A percentile compares a stretch with the other conserved stretches of the same genome.
Evolutionary conservation across 306 rosid genomes (phyloP).

Genomic region (Castanea sativa): DNA sequence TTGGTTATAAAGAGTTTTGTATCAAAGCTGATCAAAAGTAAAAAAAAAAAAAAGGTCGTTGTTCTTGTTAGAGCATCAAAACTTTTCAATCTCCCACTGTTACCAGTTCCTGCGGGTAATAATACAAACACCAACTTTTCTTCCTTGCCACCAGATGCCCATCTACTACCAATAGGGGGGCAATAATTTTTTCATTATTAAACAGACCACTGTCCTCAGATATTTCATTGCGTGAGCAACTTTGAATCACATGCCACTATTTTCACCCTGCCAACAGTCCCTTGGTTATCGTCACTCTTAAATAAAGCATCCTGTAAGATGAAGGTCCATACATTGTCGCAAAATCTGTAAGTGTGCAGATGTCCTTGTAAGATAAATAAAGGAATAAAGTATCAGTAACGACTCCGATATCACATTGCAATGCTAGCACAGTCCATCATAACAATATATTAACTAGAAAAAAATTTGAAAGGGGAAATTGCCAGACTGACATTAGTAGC

Average conservation of each 20-base stretch:
- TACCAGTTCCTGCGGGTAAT: slow-evolving; percentile 32
- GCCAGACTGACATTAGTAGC: neutral
- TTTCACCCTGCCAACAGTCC: slow-evolving; percentile 67
- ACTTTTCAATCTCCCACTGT: slow-evolving; percentile 22
- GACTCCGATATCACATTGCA: neutral
- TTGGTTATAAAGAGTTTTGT: too few species aligned
- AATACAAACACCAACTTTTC: slow-evolving; percentile 14
- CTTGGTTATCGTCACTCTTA: slow-evolving; percentile 67
- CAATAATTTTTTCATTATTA: neutral
- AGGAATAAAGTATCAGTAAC: neutral
- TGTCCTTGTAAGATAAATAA: slow-evolving; percentile 62
- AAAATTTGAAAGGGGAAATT: neutral
- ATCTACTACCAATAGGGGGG: neutral
- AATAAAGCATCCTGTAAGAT: slow-evolving; percentile 67
- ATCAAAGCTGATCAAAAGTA: too few species aligned
- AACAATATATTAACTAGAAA: neutral
- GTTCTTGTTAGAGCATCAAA: too few species aligned
- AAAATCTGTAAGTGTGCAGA: slow-evolving; percentile 92
- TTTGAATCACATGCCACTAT: slow-evolving; percentile 92
- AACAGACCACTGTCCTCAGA: slow-evolving; percentile 15
- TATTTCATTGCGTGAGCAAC: slow-evolving; percentile 72
- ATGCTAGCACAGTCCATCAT: neutral
- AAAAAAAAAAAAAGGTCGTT: too few species aligned
- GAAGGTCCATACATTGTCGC: slow-evolving; percentile 98
- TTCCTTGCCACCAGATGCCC: slow-evolving; percentile 13